Percentiles rank a stretch among this genome's conserved stretches.
Evolutionary conservation across 768 basidiomycete species (phyloP).

Genomic region (Podaxis carcinomalis): DNA sequence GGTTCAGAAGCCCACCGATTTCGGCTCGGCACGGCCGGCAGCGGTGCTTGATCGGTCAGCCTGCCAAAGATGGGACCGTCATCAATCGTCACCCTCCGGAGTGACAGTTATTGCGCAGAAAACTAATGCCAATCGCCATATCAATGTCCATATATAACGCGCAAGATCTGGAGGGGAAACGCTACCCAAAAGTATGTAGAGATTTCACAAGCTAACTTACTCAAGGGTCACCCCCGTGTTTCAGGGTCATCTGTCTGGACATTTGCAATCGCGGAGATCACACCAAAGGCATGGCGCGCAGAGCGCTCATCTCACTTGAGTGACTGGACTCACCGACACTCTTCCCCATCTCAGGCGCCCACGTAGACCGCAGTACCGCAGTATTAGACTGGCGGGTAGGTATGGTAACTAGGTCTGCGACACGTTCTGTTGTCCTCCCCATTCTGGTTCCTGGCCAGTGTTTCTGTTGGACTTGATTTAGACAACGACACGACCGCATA

Average conservation of each 20-base stretch:
- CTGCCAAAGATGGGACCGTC: background rate
- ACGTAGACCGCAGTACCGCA: no score
- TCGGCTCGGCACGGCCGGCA: background rate
- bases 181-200: background rate
- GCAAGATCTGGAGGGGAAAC: background rate
- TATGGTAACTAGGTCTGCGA: no score
- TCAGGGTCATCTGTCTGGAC: slow-evolving; percentile 1
- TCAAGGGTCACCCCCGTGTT: background rate
- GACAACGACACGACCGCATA: no score
- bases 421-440: no score
- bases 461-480: no score
- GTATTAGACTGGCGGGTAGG: no score
- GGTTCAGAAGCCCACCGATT: background rate
- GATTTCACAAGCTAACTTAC: background rate
- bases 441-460: no score
- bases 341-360: no score
- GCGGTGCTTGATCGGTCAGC: background rate
- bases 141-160: background rate
- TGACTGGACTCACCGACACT: no score
- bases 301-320: background rate
- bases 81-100: slow-evolving; percentile 1
- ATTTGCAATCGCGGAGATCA: background rate
- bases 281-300: background rate
- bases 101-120: background rate
- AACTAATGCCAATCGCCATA: background rate